phyloP scores from a whole-genome alignment of 768 basidiomycete genomes.

The Mrakia hoshinonis region DNA sequence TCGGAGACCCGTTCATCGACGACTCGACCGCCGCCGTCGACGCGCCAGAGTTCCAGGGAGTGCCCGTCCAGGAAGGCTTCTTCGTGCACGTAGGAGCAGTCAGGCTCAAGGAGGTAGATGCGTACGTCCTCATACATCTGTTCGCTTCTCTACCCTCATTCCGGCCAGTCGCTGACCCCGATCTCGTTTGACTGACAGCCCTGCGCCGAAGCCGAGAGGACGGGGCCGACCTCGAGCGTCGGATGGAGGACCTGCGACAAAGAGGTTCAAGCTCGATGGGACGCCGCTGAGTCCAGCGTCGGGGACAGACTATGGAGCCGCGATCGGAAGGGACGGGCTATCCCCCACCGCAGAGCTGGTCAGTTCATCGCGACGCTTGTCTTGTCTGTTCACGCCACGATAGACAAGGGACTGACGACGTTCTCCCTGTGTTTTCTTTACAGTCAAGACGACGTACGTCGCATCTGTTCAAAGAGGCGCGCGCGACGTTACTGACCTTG shows the following conservation, averaged over 20 bases:
- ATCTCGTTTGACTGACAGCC: neutral
- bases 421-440: neutral
- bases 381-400: neutral
- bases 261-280: constrained; percentile 4
- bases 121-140: constrained; percentile 12
- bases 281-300: constrained; percentile 1
- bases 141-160: neutral
- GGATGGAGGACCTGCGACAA: neutral
- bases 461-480: neutral
- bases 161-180: neutral
- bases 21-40: constrained; percentile 88
- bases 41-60: constrained; percentile 79
- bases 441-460: neutral
- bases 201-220: neutral
- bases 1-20: constrained; percentile 89
- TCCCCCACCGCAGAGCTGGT: constrained; percentile 2
- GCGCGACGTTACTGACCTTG: neutral
- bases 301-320: neutral
- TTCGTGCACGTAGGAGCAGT: constrained; percentile 85
- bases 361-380: neutral
- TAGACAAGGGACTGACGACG: neutral
- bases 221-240: constrained; percentile 3
- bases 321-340: neutral
- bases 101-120: constrained; percentile 62
- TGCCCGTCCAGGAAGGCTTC: constrained; percentile 73